Base-by-base conservation (phyloP, 495 filamentous ascomycete genomes). In the Friedmanniomyces endolithicus region DNA sequence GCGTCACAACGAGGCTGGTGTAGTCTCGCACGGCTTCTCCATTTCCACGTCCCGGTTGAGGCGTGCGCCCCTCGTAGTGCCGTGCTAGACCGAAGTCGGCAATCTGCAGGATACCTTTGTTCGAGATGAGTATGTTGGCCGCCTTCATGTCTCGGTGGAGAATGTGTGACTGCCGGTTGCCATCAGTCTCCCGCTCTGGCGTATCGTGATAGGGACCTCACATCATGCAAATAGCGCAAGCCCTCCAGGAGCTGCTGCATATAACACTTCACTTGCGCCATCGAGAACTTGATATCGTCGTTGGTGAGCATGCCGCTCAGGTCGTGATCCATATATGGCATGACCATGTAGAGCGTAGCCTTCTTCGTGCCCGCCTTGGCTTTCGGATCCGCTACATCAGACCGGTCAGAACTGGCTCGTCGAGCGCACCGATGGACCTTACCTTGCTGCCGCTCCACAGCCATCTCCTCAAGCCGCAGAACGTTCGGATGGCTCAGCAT, bases 121-220 rank as follows among this genome's bases (percentile, higher is more conserved):
- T 99, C 70, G 85, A 94, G 68, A 99, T 97, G 45, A 99, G 79
- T 1, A 99, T 77, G 66, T 99, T 99, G 58, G 92, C 92, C 17
- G 92, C 92, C 74, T 98, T 98, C 92, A 98, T 96, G 63, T 98
- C 92, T 67, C 92, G 81, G 68, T 98, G 92, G 16, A 98, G 70
- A 53, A 97, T 95, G 48, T 84, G 80, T 61, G 80, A 90, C 65
- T 81, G 55, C 50, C 3, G 4, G 3, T 31, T 31, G 4, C 27
- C 39, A 35, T 22, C 53, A 67, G 35, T 37, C 11, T 37, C 25
- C 46, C 27, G 34, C 14, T 31, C 17, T 16, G 37, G 1, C 33
- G 22, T 34, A 27, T 19, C 23, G 14, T 34, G 22, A 22, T 29
- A 7, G 49, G 29, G 11, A 39, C 48, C 65, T 59, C 75, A 81